These are phyloP conservation scores for Ophiocordyceps camponoti-leonardi DNA, from an alignment of 2,329 filamentous ascomycete genomes.

Conservation along the genomic window DNA sequence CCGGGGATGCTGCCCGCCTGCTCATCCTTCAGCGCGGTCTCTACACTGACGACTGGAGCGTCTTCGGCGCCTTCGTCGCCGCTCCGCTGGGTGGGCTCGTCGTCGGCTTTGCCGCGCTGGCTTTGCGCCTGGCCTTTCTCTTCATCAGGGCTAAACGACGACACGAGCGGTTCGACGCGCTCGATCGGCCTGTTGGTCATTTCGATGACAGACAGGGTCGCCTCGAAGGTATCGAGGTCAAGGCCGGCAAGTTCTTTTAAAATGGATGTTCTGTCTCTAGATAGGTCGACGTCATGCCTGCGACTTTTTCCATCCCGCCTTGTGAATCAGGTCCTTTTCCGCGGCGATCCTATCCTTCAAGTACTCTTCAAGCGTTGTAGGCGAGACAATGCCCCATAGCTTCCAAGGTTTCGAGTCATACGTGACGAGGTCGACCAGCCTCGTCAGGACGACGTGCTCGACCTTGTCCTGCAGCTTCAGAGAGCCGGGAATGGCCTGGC, in stretches of 20 bases:
- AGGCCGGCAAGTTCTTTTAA: conserved; percentile 38
- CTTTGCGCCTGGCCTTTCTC: conserved; percentile 39
- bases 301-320: background rate
- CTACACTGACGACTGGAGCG: conserved; percentile 64
- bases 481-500: conserved; percentile 24
- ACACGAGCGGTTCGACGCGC: conserved; percentile 47
- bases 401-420: conserved; percentile 37
- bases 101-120: conserved; percentile 50
- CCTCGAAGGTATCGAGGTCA: conserved; percentile 13
- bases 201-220: conserved; percentile 7
- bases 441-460: conserved; percentile 49
- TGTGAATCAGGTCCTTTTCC: conserved; percentile 13
- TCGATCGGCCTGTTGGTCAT: conserved; percentile 34
- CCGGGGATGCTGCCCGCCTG: conserved; percentile 43
- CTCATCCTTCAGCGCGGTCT: conserved; percentile 57
- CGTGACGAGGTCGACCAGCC: conserved; percentile 24
- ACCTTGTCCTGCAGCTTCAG: conserved; percentile 34
- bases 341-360: conserved; percentile 17
- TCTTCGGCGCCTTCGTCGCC: conserved; percentile 68
- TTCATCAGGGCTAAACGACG: conserved; percentile 37
- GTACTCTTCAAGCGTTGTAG: conserved; percentile 29
- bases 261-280: background rate
- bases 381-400: conserved; percentile 45
- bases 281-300: background rate
- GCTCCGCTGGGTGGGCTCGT: conserved; percentile 60